Evolutionary conservation across 1,284 basidiomycete species (phyloP), one percentile per base, ranked within the genome.

Genomic region (Nidula niveotomentosa): DNA sequence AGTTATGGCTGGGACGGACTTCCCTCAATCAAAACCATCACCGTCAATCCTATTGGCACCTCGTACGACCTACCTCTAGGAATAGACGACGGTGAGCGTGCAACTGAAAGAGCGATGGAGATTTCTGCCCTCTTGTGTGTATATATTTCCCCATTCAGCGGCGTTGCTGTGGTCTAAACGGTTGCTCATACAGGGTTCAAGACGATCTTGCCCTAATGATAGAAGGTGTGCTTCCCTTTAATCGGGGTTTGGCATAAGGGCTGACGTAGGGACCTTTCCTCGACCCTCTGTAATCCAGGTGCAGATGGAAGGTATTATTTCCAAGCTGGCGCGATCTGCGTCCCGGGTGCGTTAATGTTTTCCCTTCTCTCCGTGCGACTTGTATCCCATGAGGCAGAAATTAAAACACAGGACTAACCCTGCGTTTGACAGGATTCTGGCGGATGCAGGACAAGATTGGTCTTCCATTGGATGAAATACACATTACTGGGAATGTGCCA

Each of bases 371-470:
- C 23, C 23, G 23, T 23, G 23, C 23, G 23, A 23, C 23, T 23
- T 5, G 23, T 23, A 23, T 23, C 23, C 23, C 23, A 23, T 23
- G 23, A 23, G 23, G 23, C 23, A 23, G 23, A 23, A 23, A 23
- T 23, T 23, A 23, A 23, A 23, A 5, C 23, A 23, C 23, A 23
- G 3, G 23, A 23, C 23, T 23, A 5, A 46, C 33, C 37, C 48
- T n/a, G 47, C 23, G 13, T 55, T 44, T 13, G 15, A 51, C 60
- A 90, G 89, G 91, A 7, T 86, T 83, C 59, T 93, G 91, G 91
- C 76, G 90, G 18, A 76, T 93, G 67, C 65, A 79, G 55, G 90
- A 92, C 69, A 92, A 93, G 70, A 81, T 91, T 54, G 90, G 90
- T 8, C 71, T 85, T 64, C 76, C 84, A 4, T 70, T 93, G 17